Evolutionary conservation across 1,139 yeast species (phyloP), one percentile per base, ranked within the genome.

Genomic region (Pneumocystis sp.): DNA sequence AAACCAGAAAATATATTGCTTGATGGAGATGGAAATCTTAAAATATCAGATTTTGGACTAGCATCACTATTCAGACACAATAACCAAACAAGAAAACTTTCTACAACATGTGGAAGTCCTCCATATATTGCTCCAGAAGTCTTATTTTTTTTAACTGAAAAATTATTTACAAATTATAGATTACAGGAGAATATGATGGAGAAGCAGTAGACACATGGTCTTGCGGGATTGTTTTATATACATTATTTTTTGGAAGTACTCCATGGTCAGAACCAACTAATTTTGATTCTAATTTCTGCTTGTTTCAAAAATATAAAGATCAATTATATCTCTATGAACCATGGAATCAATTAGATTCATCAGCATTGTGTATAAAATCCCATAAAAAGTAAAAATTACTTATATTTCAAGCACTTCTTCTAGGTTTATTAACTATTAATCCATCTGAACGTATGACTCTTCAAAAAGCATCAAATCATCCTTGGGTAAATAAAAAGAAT

Each of bases 1-100:
- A 89, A 89, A 72, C 96, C 96, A 0, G 96, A 89, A 72, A 89
- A 89, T 72, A 83, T 89, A n/a, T 77, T 90, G 44, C 76, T 90
- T 25, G 96, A 89, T 72, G 77, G 77, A 39, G 82, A 82, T 65
- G 85, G 84, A 4, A 86, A 86, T 71, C 74, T 85, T 69, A 85
- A 85, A 71, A 74, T 85, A 21, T 84, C 87, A 0, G 89, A 85
- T 73, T 85, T 85, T 74, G 89, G 90, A 0, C 73, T 85, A 15
- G 87, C 89, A 0, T 80, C 85, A 40, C 81, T 83, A 31, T 85
- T 81, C 70, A 76, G 82, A 76, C 66, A 85, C 78, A 71, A 83
- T 77, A 95, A 74, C 34, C 67, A 69, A 61, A 70, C 69, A 61
- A 62, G 69, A 37, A 61, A 65, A 34, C 63, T 70, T 8, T 63